Percentiles rank a stretch among this genome's conserved stretches.
Conservation (phyloP, 495 filamentous ascomycete species). For the Penicillium diatomitis region DNA sequence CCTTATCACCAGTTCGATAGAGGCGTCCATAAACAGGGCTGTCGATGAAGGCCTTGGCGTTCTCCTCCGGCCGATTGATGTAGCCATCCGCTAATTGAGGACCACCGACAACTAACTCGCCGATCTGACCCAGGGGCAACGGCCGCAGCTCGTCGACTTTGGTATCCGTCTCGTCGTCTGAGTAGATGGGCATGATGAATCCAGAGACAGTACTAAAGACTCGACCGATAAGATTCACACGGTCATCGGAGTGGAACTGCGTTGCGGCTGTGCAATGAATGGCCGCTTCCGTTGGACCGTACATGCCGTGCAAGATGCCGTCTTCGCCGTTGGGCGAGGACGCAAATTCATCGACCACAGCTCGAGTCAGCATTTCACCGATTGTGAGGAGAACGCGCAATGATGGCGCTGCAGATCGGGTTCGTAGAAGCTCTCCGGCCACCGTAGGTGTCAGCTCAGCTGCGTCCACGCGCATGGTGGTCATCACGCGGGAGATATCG, state of each 20-base stretch:
- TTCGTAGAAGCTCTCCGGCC: slow-evolving; percentile 55
- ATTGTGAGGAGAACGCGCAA: slow-evolving; percentile 66
- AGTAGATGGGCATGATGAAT: slow-evolving; percentile 47
- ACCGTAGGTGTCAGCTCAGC: slow-evolving; percentile 81
- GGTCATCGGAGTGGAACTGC: slow-evolving; percentile 33
- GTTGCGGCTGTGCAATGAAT: slow-evolving; percentile 63
- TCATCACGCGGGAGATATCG: slow-evolving; percentile 58
- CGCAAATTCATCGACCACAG: slow-evolving; percentile 67
- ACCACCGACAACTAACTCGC: slow-evolving; percentile 78
- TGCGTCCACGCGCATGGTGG: slow-evolving; percentile 58
- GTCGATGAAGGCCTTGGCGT: slow-evolving; percentile 53
- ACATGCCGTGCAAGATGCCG: slow-evolving; percentile 71
- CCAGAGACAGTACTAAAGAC: slow-evolving; percentile 69
- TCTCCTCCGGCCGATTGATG: slow-evolving; percentile 67
- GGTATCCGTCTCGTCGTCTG: slow-evolving; percentile 13
- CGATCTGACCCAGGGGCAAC: slow-evolving; percentile 59
- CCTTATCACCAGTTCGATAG: slow-evolving; percentile 82
- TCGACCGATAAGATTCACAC: slow-evolving; percentile 57
- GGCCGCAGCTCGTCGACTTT: slow-evolving; percentile 29
- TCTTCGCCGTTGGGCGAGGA: slow-evolving; percentile 11
- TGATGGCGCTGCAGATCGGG: slow-evolving; percentile 48
- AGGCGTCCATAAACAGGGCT: slow-evolving; percentile 44
- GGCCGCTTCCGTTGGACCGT: slow-evolving; percentile 76
- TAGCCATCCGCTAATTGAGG: slow-evolving; percentile 70
- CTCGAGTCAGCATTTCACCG: slow-evolving; percentile 74